A percentile compares a stretch with the other conserved stretches of the same genome.
Conservation (phyloP, 2,329 filamentous ascomycete genomes). For the Phialophora expanda region DNA sequence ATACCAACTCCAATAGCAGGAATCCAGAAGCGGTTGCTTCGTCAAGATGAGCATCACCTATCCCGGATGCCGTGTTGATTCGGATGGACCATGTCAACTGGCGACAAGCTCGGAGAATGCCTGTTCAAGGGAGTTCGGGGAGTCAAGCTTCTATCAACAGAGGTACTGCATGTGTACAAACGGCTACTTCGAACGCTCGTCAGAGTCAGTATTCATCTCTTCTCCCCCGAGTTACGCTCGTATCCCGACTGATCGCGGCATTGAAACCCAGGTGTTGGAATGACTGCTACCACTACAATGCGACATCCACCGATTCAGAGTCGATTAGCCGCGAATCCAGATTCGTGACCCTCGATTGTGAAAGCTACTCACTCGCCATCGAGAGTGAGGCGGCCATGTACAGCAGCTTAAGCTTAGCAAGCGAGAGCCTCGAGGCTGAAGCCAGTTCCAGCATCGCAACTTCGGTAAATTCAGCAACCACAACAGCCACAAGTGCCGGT, state of each 20-base stretch:
- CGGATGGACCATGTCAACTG: background rate
- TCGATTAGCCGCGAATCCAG: background rate
- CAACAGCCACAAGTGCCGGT: background rate
- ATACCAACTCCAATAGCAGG: background rate
- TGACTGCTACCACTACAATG: background rate
- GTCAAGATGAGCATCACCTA: background rate
- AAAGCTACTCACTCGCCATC: background rate
- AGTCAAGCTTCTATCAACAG: background rate
- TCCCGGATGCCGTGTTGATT: background rate
- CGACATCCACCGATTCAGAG: background rate
- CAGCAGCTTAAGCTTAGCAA: background rate
- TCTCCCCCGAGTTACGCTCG: background rate
- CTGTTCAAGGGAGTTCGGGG: background rate
- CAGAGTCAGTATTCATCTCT: background rate
- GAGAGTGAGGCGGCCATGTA: background rate
- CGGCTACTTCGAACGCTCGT: background rate
- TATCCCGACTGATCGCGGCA: background rate
- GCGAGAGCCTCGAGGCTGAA: background rate
- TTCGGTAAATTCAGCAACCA: background rate
- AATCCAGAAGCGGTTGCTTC: background rate
- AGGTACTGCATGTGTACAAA: constrained; percentile 1
- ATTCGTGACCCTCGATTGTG: background rate
- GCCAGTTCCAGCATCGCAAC: background rate
- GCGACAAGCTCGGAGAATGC: background rate
- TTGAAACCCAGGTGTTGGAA: background rate